Conservation (phyloP, 495 filamentous ascomycete species). For the Aspergillus egyptiacus region DNA sequence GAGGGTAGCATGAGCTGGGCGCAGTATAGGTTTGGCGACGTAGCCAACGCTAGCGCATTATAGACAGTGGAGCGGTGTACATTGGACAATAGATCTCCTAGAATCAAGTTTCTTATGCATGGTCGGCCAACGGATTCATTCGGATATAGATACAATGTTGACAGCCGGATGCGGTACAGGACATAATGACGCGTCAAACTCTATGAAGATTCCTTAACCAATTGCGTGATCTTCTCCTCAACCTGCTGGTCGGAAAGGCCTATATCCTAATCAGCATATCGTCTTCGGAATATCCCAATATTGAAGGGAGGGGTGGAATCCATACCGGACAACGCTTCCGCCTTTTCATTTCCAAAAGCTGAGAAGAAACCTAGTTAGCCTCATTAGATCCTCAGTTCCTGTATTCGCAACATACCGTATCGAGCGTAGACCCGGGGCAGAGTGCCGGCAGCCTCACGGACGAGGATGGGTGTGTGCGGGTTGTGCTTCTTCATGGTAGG, state of each 20-base stretch:
- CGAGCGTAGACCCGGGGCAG: constrained; percentile 83
- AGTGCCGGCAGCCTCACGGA: constrained; percentile 80
- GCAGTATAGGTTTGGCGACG: constrained; percentile 67
- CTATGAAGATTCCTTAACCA: constrained; percentile 62
- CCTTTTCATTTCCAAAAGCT: constrained; percentile 88
- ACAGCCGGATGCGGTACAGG: constrained; percentile 24
- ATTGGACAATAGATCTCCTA: not conserved
- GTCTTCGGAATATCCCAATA: not conserved
- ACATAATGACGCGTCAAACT: constrained; percentile 16
- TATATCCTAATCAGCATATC: constrained; percentile 25
- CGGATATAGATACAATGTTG: constrained; percentile 43
- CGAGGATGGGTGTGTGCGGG: constrained; percentile 86
- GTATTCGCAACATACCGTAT: constrained; percentile 61
- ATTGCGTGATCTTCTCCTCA: constrained; percentile 73
- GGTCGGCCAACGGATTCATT: constrained; percentile 22
- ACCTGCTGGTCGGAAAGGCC: constrained; percentile 88
- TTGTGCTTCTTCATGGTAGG: constrained; percentile 99
- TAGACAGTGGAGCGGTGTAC: not conserved
- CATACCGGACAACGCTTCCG: constrained; percentile 70
- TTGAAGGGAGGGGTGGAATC: not conserved
- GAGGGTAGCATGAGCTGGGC: constrained; percentile 70
- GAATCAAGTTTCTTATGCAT: not conserved
- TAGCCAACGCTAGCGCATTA: constrained; percentile 29
- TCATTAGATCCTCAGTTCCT: not conserved
- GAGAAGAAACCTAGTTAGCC: constrained; percentile 5